Conservation (phyloP, 306 rosid species). For the Rosa chinensis region DNA sequence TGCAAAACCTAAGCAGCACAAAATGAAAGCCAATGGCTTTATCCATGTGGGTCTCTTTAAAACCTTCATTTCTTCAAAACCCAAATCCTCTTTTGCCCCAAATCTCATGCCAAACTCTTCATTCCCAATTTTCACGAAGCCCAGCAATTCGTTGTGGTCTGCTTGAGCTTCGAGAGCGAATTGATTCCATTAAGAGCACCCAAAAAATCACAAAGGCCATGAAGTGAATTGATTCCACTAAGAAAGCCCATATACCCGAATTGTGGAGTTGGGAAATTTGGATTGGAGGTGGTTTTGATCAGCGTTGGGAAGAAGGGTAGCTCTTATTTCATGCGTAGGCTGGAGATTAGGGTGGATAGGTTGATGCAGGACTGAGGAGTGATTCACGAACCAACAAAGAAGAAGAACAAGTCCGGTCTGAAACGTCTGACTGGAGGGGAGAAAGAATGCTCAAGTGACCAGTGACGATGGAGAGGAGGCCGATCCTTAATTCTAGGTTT, state of each 20-base stretch:
- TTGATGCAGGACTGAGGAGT: conserved; percentile 28
- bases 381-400: no score
- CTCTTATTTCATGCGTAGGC: conserved; percentile 39
- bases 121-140: no score
- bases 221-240: conserved; percentile 40
- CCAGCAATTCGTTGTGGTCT: conserved; percentile 41
- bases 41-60: conserved; percentile 26
- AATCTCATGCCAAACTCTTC: no score
- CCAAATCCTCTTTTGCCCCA: conserved; percentile 18
- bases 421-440: no score
- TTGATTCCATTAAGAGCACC: conserved; percentile 44
- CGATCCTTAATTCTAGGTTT: no score
- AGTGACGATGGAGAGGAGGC: no score
- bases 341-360: conserved; percentile 41
- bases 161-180: conserved; percentile 58
- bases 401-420: no score
- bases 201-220: conserved; percentile 76
- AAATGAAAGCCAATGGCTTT: conserved; percentile 24
- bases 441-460: no score
- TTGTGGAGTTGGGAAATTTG: conserved; percentile 45
- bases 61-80: conserved; percentile 31
- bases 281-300: conserved; percentile 48
- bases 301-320: conserved; percentile 78
- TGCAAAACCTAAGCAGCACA: conserved; percentile 9
- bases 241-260: conserved; percentile 44